These are phyloP conservation scores for Dactylis glomerata DNA, from an alignment of 176 grass and related monocot genomes.

Conservation along the genomic window DNA sequence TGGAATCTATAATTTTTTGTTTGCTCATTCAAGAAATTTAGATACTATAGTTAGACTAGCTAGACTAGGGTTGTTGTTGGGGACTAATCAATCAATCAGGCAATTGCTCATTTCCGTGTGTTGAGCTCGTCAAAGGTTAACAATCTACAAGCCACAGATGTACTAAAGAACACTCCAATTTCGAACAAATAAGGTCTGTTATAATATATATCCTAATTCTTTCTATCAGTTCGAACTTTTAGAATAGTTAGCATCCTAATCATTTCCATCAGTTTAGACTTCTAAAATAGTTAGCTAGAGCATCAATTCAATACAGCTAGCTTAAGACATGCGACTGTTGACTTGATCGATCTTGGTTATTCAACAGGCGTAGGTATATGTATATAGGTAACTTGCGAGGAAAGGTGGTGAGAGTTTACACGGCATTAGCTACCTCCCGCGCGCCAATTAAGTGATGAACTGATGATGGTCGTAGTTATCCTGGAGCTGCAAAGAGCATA, in stretches of 20 bases:
- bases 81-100: neutral
- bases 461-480: neutral
- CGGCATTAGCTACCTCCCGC: neutral
- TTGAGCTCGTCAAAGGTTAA: neutral
- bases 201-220: too few species aligned
- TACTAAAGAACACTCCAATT: neutral
- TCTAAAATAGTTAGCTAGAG: too few species aligned
- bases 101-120: neutral
- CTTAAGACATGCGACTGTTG: neutral
- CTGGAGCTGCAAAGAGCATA: neutral
- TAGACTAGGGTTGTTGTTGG: neutral
- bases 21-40: neutral
- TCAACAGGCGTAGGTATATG: neutral
- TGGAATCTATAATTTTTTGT: neutral
- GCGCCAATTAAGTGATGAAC: neutral
- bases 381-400: neutral
- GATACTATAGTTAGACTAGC: neutral
- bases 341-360: neutral
- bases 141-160: neutral
- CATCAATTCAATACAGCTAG: too few species aligned
- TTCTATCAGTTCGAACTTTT: too few species aligned
- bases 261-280: too few species aligned
- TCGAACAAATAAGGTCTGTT: neutral
- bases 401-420: slow-evolving; percentile 13
- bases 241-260: too few species aligned